Evolutionary conservation across 2,329 filamentous ascomycete genomes (phyloP), one percentile per base, ranked within the genome.

Genomic region (Aspergillus hortae): DNA sequence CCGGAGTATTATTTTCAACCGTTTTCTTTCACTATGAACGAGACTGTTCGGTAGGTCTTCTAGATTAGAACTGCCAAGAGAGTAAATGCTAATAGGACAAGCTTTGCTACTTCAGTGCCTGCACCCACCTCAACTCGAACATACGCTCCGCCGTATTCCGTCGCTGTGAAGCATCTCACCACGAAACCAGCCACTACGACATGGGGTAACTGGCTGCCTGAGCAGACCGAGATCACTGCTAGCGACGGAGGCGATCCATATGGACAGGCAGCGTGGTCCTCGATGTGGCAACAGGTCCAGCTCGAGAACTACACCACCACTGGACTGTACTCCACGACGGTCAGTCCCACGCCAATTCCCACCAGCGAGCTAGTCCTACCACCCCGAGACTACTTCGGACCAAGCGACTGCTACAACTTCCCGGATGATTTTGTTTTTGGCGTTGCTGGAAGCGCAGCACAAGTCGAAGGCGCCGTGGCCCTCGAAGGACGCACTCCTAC

Each of bases 351-450:
- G 0, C 74, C 81, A 0, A 66, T 85, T 1, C 77, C 81, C 0
- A 80, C 72, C 1, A 77, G 68, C 48, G 80, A 84, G 51, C 71
- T 85, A 1, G 68, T 84, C 5, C 70, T 82, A 0, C 82, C 82
- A 0, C 81, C 82, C 0, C 62, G 69, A 1, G 75, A 79, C 45
- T 80, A 79, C 53, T 79, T 80, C 50, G 71, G 69, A 0, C 74
- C 78, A 0, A 62, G 55, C 0, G 62, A 66, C 47, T 67, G 64
- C 49, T 67, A 66, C 23, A 52, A 52, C 15, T 71, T 74, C 25
- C 72, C 71, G 0, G 48, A 63, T 0, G 68, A 69, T 12, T 78
- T 78, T 48, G 64, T 70, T 49, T 77, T 74, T 59, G 74, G 74
- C 1, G 69, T 75, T 36, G 71, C 72, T 9, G 70, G 69, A 4